These are phyloP conservation scores for Ogataea paradorogensis DNA, from an alignment of 805 yeast genomes.

Conservation along the genomic window DNA sequence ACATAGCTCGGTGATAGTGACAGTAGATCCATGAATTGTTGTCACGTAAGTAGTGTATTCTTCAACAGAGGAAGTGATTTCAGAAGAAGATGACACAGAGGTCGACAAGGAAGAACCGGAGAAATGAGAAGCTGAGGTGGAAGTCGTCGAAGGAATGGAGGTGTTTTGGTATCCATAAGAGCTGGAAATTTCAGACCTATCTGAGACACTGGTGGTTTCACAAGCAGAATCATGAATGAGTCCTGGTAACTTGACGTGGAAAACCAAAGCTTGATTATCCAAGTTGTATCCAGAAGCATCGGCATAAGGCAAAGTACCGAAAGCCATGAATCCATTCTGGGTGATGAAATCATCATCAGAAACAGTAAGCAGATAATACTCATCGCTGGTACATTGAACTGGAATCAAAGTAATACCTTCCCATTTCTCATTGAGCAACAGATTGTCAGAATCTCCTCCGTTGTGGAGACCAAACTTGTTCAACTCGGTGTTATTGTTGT, in stretches of 20 bases:
- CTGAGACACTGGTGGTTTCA: too few relatives aligned
- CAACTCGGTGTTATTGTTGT: constrained; percentile 26
- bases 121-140: neutral
- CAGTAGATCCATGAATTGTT: neutral
- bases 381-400: constrained; percentile 30
- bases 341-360: constrained; percentile 34
- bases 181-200: too few relatives aligned
- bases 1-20: constrained; percentile 1
- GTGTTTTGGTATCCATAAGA: neutral
- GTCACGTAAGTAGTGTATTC: neutral
- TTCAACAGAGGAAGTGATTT: neutral
- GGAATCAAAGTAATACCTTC: constrained; percentile 33
- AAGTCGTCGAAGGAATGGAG: neutral
- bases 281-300: constrained; percentile 25
- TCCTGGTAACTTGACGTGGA: constrained; percentile 29
- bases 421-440: constrained; percentile 33
- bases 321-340: constrained; percentile 29
- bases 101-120: constrained; percentile 7
- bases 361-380: constrained; percentile 26
- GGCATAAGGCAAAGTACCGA: constrained; percentile 27
- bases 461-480: constrained; percentile 33
- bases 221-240: constrained; percentile 10
- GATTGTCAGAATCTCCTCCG: constrained; percentile 29
- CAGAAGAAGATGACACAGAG: constrained; percentile 3
- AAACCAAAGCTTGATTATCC: constrained; percentile 32